These are phyloP conservation scores for Colletotrichum noveboracense DNA, from an alignment of 2,329 filamentous ascomycete species.

Conservation along the genomic window DNA sequence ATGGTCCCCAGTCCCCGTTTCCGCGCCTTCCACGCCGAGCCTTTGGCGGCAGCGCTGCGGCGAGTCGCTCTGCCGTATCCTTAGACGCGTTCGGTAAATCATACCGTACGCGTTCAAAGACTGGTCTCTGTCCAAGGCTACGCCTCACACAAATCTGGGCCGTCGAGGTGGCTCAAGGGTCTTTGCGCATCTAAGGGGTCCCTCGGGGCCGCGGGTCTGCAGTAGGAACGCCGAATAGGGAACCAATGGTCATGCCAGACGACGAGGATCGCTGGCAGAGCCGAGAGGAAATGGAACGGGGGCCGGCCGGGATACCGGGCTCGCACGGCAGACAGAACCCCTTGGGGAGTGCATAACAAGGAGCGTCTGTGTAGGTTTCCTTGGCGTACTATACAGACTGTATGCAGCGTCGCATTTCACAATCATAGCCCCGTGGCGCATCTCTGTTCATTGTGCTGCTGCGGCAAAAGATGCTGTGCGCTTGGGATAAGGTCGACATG, in stretches of 20 bases:
- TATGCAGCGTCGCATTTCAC: background rate
- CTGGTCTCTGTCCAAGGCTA: background rate
- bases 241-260: background rate
- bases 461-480: background rate
- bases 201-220: background rate
- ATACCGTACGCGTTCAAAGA: background rate
- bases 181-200: background rate
- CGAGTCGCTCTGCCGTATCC: background rate
- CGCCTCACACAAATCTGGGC: background rate
- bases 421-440: background rate
- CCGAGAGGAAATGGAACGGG: background rate
- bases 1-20: background rate
- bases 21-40: background rate
- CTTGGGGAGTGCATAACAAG: background rate
- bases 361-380: background rate
- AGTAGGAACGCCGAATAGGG: background rate
- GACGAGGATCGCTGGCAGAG: background rate
- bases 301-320: constrained; percentile 6
- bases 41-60: background rate
- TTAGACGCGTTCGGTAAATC: background rate
- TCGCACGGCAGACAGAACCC: background rate
- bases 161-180: background rate
- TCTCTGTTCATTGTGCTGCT: background rate
- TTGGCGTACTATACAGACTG: background rate
- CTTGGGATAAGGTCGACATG: background rate